Conservation (phyloP, 257 asterid species). For the Cruciata laevipes region DNA sequence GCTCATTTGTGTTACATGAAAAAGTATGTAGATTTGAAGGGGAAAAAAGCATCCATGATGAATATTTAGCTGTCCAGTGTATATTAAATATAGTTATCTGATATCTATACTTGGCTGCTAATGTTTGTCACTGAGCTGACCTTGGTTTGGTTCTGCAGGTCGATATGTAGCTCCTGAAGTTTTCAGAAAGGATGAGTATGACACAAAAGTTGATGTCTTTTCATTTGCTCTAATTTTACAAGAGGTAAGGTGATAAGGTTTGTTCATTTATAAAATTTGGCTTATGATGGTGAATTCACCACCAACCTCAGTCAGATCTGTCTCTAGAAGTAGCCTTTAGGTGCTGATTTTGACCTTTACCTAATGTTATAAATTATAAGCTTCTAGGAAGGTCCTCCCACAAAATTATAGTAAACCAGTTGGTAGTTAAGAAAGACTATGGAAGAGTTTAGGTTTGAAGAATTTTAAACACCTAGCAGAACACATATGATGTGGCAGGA, state of each 20-base stretch:
- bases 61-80: too few species aligned
- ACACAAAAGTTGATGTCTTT: constrained; percentile 93
- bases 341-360: not conserved
- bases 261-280: not conserved
- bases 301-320: not conserved
- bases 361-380: not conserved
- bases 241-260: constrained; percentile 45
- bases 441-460: not conserved
- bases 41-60: not conserved
- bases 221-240: constrained; percentile 89
- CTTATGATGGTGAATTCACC: not conserved
- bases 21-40: not conserved
- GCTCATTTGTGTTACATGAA: not conserved
- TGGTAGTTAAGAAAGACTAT: not conserved
- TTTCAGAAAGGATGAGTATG: constrained; percentile 75
- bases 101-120: too few species aligned
- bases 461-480: not conserved
- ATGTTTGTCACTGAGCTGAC: not conserved
- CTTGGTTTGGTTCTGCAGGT: constrained; percentile 39
- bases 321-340: not conserved
- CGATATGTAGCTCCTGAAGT: constrained; percentile 96
- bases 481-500: not conserved
- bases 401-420: not conserved
- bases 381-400: not conserved
- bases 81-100: too few species aligned